Base-by-base conservation (phyloP, 306 rosid species). In the Notholithocarpus densiflorus region DNA sequence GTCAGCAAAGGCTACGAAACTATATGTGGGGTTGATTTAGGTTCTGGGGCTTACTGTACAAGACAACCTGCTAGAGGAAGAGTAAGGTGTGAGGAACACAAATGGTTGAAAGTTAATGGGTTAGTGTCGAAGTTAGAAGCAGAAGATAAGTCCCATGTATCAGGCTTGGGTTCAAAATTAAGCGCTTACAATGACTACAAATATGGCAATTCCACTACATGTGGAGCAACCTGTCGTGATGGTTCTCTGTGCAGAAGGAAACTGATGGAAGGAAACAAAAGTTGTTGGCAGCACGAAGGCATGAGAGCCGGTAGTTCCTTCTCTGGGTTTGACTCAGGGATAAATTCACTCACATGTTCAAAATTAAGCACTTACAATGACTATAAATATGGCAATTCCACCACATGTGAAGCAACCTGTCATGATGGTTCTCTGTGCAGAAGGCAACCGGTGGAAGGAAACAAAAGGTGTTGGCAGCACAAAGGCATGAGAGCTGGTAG, bases 41-140 rank as follows among this genome's bases (percentile, higher is more conserved):
- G 78, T 54, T 55, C 76, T 72, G 76, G 59, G 56, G 68, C 68
- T 84, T 45, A n/a, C 55, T 79, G 84, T 75, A 29, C 74, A 32
- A 65, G 59, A 19, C 43, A 80, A 32, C 68, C 48, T 11, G 79
- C 61, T 72, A 6, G 57, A 77, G 56, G 56, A 65, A 52, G 43
- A 54, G 68, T 70, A 34, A 68, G 53, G 66, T 80, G 27, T 21
- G 20, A 73, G 64, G 70, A 80, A 78, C 64, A 66, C 31, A 53
- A 54, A 71, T 72, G 68, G 60, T 56, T 64, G 55, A 76, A 56
- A 29, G 48, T 31, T 24, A 23, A 73, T 60, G 32, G 17, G 56
- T 32, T 77, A 17, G 51, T 10, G 56, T 23, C 69, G 8, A 69
- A 40, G 68, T 51, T 21, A 32, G 68, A 52, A 71, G 70, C 43